Conservation (phyloP, 2,329 filamentous ascomycete species). For the Fusarium pininemorale region DNA sequence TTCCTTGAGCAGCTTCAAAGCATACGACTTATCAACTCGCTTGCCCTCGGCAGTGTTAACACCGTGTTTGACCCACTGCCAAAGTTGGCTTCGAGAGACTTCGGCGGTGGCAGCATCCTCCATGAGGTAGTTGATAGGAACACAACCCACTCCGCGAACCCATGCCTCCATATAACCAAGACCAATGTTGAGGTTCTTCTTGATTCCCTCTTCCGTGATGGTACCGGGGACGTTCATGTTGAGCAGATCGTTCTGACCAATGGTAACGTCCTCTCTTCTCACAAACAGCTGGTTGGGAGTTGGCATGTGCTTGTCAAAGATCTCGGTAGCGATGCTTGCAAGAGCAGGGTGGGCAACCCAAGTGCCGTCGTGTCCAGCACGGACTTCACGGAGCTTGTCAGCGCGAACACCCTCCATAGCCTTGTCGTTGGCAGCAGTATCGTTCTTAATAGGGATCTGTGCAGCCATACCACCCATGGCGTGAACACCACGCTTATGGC, state of each 20-base stretch:
- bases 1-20: constrained; percentile 86
- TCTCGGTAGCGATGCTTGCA: constrained; percentile 84
- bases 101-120: constrained; percentile 98
- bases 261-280: constrained; percentile 86
- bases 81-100: constrained; percentile 91
- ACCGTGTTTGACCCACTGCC: constrained; percentile 88
- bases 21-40: constrained; percentile 91
- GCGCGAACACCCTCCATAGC: constrained; percentile 93
- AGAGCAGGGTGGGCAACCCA: constrained; percentile 98
- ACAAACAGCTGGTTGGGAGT: constrained; percentile 96
- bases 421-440: constrained; percentile 87
- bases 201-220: constrained; percentile 93
- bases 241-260: constrained; percentile 88
- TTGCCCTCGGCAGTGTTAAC: constrained; percentile 86
- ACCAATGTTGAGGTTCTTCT: constrained; percentile 97
- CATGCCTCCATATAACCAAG: constrained; percentile 99
- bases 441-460: constrained; percentile 98
- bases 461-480: constrained; percentile 99
- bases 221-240: constrained; percentile 98
- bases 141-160: constrained; percentile 93
- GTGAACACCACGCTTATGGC: constrained; percentile 95
- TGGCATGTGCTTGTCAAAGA: constrained; percentile 99
- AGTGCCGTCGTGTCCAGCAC: constrained; percentile 93
- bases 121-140: constrained; percentile 98
- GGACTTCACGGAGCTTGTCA: constrained; percentile 95